A percentile compares a stretch with the other conserved stretches of the same genome.
These are phyloP conservation scores for Penicillium paneum DNA, from an alignment of 2,329 filamentous ascomycete genomes.

Conservation along the genomic window DNA sequence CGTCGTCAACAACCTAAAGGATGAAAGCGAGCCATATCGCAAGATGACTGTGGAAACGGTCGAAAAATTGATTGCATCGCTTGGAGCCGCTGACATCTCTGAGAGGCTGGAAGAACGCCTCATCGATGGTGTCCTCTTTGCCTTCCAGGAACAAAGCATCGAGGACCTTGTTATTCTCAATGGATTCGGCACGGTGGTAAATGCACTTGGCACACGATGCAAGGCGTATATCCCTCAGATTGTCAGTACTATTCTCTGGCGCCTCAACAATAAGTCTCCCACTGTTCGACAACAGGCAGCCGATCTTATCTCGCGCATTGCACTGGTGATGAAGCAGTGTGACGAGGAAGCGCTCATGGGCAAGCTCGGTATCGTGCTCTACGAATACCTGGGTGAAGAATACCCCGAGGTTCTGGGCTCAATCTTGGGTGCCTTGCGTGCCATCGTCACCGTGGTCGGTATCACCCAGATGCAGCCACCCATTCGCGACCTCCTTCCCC, in stretches of 20 bases:
- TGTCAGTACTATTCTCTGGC: slow-evolving; percentile 92
- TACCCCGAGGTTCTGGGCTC: slow-evolving; percentile 97
- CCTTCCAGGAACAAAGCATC: slow-evolving; percentile 96
- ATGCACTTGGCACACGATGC: slow-evolving; percentile 86
- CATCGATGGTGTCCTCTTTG: slow-evolving; percentile 90
- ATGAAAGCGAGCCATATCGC: slow-evolving; percentile 94
- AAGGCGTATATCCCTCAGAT: slow-evolving; percentile 97
- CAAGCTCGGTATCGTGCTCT: slow-evolving; percentile 89
- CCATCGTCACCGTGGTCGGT: slow-evolving; percentile 95
- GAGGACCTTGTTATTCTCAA: slow-evolving; percentile 96
- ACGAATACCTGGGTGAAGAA: slow-evolving; percentile 97
- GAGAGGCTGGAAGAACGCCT: slow-evolving; percentile 89
- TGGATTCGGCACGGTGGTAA: slow-evolving; percentile 95
- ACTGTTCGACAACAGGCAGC: slow-evolving; percentile 96
- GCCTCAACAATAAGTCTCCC: slow-evolving; percentile 95
- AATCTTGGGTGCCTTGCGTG: slow-evolving; percentile 88
- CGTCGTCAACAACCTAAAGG: slow-evolving; percentile 92
- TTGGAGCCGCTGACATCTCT: slow-evolving; percentile 90
- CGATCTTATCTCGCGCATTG: slow-evolving; percentile 92
- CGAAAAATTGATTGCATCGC: slow-evolving; percentile 89
- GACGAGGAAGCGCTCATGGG: slow-evolving; percentile 94
- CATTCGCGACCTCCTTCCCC: slow-evolving; percentile 91
- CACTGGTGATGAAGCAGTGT: slow-evolving; percentile 98
- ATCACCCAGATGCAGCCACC: slow-evolving; percentile 98
- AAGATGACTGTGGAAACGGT: slow-evolving; percentile 99